A percentile compares a stretch with the other conserved stretches of the same genome.
Conservation (phyloP, 805 yeast species). For the Scheffersomyces amazonensis region DNA sequence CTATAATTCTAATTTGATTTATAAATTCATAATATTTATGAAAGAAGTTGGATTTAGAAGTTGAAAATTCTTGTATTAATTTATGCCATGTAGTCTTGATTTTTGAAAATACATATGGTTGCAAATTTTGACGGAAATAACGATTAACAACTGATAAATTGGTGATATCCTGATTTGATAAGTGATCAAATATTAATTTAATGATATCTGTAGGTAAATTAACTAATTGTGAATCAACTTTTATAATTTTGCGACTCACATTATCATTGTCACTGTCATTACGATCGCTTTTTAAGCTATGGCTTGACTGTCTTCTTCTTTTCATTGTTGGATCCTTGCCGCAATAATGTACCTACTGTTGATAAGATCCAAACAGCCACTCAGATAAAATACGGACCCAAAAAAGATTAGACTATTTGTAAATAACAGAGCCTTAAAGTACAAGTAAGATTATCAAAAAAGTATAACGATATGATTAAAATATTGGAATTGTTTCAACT, state of each 20-base stretch:
- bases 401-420: no score
- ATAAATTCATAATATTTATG: slow-evolving; percentile 10
- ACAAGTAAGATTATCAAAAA: no score
- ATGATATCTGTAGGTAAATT: slow-evolving; percentile 7
- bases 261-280: no score
- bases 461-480: no score
- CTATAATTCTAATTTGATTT: slow-evolving; percentile 24
- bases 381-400: no score
- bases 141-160: slow-evolving; percentile 13
- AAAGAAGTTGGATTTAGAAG: slow-evolving; percentile 6
- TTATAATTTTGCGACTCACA: no score
- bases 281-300: no score
- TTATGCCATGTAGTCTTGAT: slow-evolving; percentile 26
- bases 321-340: no score
- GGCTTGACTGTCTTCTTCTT: no score
- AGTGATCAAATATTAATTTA: slow-evolving; percentile 2
- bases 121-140: slow-evolving; percentile 15
- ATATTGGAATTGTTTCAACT: slow-evolving; percentile 1
- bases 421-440: no score
- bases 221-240: background rate
- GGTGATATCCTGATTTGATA: slow-evolving; percentile 6
- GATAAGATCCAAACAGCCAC: no score
- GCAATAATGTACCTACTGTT: no score
- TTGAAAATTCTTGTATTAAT: slow-evolving; percentile 7
- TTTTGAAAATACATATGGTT: slow-evolving; percentile 14